phyloP scores from a whole-genome alignment of 1,284 basidiomycete genomes.

The Papiliotrema terrestris region DNA sequence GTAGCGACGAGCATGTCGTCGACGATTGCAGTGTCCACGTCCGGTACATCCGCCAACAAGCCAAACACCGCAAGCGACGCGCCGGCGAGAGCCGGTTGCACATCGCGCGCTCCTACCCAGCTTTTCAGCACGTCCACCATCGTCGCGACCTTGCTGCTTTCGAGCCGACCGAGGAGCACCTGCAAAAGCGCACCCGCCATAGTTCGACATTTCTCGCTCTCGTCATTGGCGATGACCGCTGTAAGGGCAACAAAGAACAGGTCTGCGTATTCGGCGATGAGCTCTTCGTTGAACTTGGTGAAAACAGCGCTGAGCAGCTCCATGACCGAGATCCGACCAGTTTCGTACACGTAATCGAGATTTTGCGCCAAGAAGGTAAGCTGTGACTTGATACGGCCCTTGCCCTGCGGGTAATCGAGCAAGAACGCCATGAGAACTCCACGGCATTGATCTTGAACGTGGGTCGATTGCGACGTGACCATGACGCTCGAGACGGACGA shows the following conservation, averaged over 20 bases:
- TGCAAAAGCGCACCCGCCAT: slow-evolving; percentile 82
- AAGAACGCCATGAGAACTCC: slow-evolving; percentile 89
- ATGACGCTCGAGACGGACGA: slow-evolving; percentile 89
- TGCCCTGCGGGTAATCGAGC: slow-evolving; percentile 96
- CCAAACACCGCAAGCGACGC: slow-evolving; percentile 70
- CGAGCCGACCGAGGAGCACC: slow-evolving; percentile 65
- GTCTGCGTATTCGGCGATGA: slow-evolving; percentile 80
- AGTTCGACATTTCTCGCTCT: slow-evolving; percentile 79
- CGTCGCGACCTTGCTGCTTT: slow-evolving; percentile 57
- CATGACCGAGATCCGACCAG: slow-evolving; percentile 86
- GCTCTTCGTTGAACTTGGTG: slow-evolving; percentile 73
- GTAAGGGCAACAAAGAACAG: slow-evolving; percentile 89
- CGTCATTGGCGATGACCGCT: slow-evolving; percentile 91
- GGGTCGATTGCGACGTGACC: slow-evolving; percentile 86
- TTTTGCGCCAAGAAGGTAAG: slow-evolving; percentile 94
- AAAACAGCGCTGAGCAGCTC: slow-evolving; percentile 82
- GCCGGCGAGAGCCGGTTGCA: slow-evolving; percentile 31
- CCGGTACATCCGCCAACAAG: slow-evolving; percentile 61
- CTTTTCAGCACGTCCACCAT: slow-evolving; percentile 65
- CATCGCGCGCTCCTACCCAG: slow-evolving; percentile 56
- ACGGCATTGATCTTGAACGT: slow-evolving; percentile 88
- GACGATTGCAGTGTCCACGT: slow-evolving; percentile 55
- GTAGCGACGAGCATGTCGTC: slow-evolving; percentile 46
- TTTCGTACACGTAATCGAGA: slow-evolving; percentile 84
- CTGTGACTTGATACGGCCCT: slow-evolving; percentile 78